A percentile compares a stretch with the other conserved stretches of the same genome.
These are phyloP conservation scores for Penicillium nordicum DNA, from an alignment of 2,329 filamentous ascomycete species.

Conservation along the genomic window DNA sequence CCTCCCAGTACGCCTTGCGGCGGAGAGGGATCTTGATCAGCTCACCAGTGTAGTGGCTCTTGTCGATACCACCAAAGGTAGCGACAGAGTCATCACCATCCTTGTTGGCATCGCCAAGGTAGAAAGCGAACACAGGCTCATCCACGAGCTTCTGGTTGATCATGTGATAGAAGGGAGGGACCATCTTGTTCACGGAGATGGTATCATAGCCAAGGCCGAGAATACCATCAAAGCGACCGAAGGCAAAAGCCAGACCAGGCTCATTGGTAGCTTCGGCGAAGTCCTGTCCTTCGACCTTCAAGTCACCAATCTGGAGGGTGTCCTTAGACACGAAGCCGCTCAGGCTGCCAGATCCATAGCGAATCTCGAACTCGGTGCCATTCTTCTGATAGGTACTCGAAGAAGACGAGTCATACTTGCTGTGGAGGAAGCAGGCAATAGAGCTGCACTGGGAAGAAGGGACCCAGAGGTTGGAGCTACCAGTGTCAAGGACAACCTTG, in stretches of 20 bases:
- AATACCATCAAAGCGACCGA: slow-evolving; percentile 96
- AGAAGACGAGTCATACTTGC: slow-evolving; percentile 86
- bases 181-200: slow-evolving; percentile 94
- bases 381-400: slow-evolving; percentile 95
- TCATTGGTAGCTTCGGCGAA: slow-evolving; percentile 96
- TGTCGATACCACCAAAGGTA: slow-evolving; percentile 83
- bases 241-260: slow-evolving; percentile 95
- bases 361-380: slow-evolving; percentile 86
- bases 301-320: slow-evolving; percentile 78
- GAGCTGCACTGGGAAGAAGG: slow-evolving; percentile 85
- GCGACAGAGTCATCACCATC: slow-evolving; percentile 77
- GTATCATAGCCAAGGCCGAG: slow-evolving; percentile 90
- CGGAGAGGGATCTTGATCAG: slow-evolving; percentile 90
- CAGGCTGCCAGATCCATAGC: slow-evolving; percentile 90
- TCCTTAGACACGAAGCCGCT: slow-evolving; percentile 93
- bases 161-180: slow-evolving; percentile 96
- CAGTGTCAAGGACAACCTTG: slow-evolving; percentile 98
- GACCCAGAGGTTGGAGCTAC: slow-evolving; percentile 99
- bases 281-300: slow-evolving; percentile 82
- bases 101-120: slow-evolving; percentile 73
- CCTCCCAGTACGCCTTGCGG: slow-evolving; percentile 99
- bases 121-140: slow-evolving; percentile 93
- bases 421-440: slow-evolving; percentile 97
- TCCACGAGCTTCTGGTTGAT: slow-evolving; percentile 85
- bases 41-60: slow-evolving; percentile 78